Evolutionary conservation across 2,329 filamentous ascomycete species (phyloP), one percentile per base, ranked within the genome.

Genomic region (Diaporthe sp.): DNA sequence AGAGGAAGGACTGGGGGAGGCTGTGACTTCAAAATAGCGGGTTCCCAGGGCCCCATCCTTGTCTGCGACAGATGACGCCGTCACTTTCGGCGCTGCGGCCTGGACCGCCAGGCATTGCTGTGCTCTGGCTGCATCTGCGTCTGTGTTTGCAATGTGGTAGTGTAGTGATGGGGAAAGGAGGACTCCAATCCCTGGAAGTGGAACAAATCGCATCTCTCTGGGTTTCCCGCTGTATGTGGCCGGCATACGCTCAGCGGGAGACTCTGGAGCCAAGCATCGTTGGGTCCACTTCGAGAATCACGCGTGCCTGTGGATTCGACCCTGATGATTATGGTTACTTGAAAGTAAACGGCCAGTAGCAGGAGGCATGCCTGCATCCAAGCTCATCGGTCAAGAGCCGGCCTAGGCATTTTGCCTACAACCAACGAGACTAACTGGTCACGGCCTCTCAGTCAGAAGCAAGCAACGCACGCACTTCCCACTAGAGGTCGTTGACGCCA

Each of bases 51-150:
- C 20, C 34, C 63, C 47, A 68, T 68, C 63, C 63, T 68, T 51
- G 63, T 68, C 44, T 68, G 31, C 63, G 63, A 68, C 47, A 68
- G 63, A 53, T 68, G 63, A 68, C 63, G 63, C 63, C 63, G 63
- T 68, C 63, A 39, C 63, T 13, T 51, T 31, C 20, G 10, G 63
- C 22, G 47, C 63, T 68, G 63, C 47, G 63, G 31, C 63, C 63
- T 53, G 63, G 63, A 39, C 63, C 34, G 44, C 44, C 63, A 53
- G 63, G 63, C 47, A 68, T 53, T 37, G 12, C 17, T 67, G 44
- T 37, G 44, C 22, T 51, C 63, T 9, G 37, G 28, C 17, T 34
- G 42, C 49, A n/a, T 25, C n/a, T 49, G 9, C 17, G 61, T 28
- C 28, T 68, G 44, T 25, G 3, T 51, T 13, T n/a, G 12, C 44